Base-by-base conservation (phyloP, 768 basidiomycete species). In the Calocybe gangraenosa region DNA sequence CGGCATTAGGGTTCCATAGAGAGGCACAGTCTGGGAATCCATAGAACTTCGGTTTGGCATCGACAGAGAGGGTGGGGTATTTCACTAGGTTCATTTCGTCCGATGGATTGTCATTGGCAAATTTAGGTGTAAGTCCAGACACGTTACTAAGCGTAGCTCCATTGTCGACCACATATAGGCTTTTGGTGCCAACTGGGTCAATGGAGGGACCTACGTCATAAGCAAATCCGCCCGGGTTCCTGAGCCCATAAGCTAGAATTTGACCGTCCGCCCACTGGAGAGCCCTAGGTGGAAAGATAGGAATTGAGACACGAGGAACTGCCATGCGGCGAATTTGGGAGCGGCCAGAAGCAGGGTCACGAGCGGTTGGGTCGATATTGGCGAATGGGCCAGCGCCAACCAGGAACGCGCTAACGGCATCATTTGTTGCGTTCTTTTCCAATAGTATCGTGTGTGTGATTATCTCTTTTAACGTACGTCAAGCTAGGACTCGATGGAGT, bases 11-110 rank as follows among this genome's bases (percentile, higher is more conserved):
- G 48, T 73, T 71, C 71, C 71, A 73, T 3, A 73, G 50, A 8
- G 71, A 65, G 0, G 62, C 63, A 47, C 73, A 75, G 47, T 73
- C 70, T 1, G 72, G 73, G 52, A 69, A 73, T 0, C 72, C 73
- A 46, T 61, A 73, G 11, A 59, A 66, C 44, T 25, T 51, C 47
- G 44, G 45, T 9, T 25, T 21, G 32, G n/a, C 3, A 21, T 30
- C 11, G 40, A 28, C 25, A 11, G 25, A 11, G 6, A 28, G 6
- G 19, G 42, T 40, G 11, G 48, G 36, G 22, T 58, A 54, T 10
- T 37, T 36, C 13, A 69, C 60, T 42, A 64, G 44, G 31, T 70
- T 56, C 13, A 71, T 40, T 47, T 73, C 69, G 45, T 73, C 70
- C 0, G 71, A 66, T 0, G 71, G 72, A 45, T 74, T 72, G 55